Conservation (phyloP, 768 basidiomycete species). For the Clavaria fumosa region DNA sequence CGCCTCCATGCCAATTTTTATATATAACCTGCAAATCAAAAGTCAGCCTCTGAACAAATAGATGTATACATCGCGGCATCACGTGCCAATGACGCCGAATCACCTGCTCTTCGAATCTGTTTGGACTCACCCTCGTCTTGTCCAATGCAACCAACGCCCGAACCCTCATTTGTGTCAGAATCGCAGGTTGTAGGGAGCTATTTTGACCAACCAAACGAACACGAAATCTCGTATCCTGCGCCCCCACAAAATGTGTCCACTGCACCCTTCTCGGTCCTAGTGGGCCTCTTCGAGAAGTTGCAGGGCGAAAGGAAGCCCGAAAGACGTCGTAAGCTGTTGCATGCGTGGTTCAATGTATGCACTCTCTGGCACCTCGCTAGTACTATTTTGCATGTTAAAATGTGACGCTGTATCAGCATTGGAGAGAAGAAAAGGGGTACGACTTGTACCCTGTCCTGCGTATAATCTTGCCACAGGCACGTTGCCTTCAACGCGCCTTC, state of each 20-base stretch:
- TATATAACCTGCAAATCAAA: neutral
- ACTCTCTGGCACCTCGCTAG: conserved; percentile 1
- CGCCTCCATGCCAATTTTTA: too few species aligned
- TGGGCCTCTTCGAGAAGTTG: conserved; percentile 60
- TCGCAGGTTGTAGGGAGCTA: conserved; percentile 22
- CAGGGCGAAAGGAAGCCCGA: conserved; percentile 61
- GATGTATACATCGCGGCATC: too few species aligned
- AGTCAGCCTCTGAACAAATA: neutral
- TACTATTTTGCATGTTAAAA: conserved; percentile 6
- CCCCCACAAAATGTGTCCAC: conserved; percentile 55
- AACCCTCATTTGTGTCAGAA: conserved; percentile 39
- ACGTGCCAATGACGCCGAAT: neutral
- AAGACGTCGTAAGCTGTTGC: conserved; percentile 51
- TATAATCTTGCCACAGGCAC: conserved; percentile 77
- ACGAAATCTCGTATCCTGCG: conserved; percentile 28
- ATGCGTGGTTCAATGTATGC: conserved; percentile 69
- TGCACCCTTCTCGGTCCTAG: conserved; percentile 54
- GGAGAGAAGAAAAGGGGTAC: conserved; percentile 73
- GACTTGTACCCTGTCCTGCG: conserved; percentile 86
- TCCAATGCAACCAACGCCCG: conserved; percentile 58
- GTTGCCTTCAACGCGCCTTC: conserved; percentile 2
- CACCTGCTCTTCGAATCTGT: too few species aligned
- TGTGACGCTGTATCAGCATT: conserved; percentile 35
- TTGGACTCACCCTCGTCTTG: too few species aligned
- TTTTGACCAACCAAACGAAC: conserved; percentile 12